Evolutionary conservation across 1,284 basidiomycete genomes (phyloP), one percentile per base, ranked within the genome.

Genomic region (Cryptococcus sp.): DNA sequence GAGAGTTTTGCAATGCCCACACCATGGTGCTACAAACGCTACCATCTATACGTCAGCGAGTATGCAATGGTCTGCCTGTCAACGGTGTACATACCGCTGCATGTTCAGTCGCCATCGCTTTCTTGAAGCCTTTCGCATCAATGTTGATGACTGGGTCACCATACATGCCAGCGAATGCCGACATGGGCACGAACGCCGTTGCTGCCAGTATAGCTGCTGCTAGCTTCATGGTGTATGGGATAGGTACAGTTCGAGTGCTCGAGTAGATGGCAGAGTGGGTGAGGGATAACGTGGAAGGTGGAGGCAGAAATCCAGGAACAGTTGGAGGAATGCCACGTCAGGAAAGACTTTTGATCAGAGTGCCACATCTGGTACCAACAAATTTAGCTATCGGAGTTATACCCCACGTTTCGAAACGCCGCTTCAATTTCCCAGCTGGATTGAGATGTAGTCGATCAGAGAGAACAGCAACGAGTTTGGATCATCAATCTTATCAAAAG

Each of bases 11-110:
- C 93, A 97, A 71, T 96, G 89, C 82, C 72, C 71, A 50, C 72
- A 74, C 88, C 89, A 92, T 7, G 88, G 87, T 23, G 89, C 90
- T 7, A 91, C 86, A 64, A 91, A 92, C 1, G 89, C 89, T n/a
- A 91, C 83, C 62, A 91, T 67, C 70, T 73, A 54, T 70, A 19
- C 39, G 19, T 36, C 34, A 41, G 39, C 18, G 10, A 21, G 39
- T 9, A 10, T 41, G 19, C 39, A 19, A 41, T 41, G 9, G 10
- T 10, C 39, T n/a, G 7, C 14, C 11, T 10, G 18, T 7, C 19
- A 7, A 43, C 10, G 39, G 18, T 18, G 19, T 9, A 63, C 66
- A 48, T 46, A 72, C 70, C 46, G 70, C 61, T 9, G 68, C 86
- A 56, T 76, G 91, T 86, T 90, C 87, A 45, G 78, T 78, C 66